Evolutionary conservation across 108 stramenopile genomes (phyloP).

Genomic region (Skeletonema marinoi): DNA sequence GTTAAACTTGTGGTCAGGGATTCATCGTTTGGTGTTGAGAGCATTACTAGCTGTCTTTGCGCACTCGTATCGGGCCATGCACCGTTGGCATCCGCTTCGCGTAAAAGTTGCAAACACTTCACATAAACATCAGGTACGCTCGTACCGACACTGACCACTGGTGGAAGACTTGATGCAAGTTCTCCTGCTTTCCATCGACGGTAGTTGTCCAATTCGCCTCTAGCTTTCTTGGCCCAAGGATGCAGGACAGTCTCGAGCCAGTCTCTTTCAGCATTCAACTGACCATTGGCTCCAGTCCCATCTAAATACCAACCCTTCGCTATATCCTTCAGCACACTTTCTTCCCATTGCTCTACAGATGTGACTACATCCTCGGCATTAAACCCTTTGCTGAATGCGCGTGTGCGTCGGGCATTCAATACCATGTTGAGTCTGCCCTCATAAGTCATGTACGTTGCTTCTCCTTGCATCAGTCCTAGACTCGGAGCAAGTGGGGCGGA

Average conservation of each 20-base stretch:
- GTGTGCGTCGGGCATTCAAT: slow-evolving; percentile 55
- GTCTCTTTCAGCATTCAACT: slow-evolving; percentile 47
- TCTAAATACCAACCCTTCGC: slow-evolving; percentile 55
- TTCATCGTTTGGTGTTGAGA: slow-evolving; percentile 50
- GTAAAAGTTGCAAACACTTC: slow-evolving; percentile 61
- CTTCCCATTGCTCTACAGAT: slow-evolving; percentile 64
- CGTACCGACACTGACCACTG: slow-evolving; percentile 47
- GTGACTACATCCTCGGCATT: slow-evolving; percentile 50
- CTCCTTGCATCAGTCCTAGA: slow-evolving; percentile 57
- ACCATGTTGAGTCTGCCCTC: slow-evolving; percentile 71
- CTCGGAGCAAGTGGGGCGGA: slow-evolving; percentile 70
- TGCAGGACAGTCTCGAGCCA: slow-evolving; percentile 64
- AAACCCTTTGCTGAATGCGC: slow-evolving; percentile 64
- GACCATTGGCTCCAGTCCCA: slow-evolving; percentile 56
- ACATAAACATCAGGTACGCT: slow-evolving; percentile 60
- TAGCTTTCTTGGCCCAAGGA: slow-evolving; percentile 73
- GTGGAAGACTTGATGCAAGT: slow-evolving; percentile 12
- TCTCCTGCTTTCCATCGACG: slow-evolving; percentile 60
- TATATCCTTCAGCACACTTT: slow-evolving; percentile 43
- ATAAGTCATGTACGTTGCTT: slow-evolving; percentile 65
- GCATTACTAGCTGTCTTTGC: slow-evolving; percentile 83
- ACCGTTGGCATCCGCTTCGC: slow-evolving; percentile 63
- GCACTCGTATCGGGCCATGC: slow-evolving; percentile 77
- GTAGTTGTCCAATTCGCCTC: slow-evolving; percentile 64
- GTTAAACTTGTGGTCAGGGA: slow-evolving; percentile 45